These are phyloP conservation scores for Apiospora hydei DNA, from an alignment of 2,329 filamentous ascomycete species.

Conservation along the genomic window DNA sequence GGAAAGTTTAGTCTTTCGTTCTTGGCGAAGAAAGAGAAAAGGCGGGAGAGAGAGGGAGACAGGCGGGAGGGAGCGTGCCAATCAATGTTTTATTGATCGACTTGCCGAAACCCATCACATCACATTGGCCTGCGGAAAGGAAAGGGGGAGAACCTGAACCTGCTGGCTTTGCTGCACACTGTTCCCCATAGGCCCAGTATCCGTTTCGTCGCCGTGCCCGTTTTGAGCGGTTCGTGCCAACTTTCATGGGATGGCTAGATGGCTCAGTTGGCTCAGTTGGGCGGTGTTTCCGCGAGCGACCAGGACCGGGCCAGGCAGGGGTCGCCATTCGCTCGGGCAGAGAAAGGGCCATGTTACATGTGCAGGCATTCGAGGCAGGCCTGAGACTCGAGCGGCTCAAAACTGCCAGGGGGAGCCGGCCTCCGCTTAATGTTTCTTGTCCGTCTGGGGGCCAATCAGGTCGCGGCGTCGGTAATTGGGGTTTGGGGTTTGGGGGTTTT, in stretches of 20 bases:
- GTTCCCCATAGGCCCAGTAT: not conserved
- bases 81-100: conserved; percentile 20
- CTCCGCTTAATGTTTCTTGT: conserved; percentile 20
- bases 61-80: not conserved
- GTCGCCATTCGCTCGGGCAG: not conserved
- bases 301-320: not conserved
- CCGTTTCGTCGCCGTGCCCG: not conserved
- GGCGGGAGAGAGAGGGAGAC: not conserved
- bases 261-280: not conserved
- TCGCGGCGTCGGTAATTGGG: not conserved
- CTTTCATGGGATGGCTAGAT: not conserved
- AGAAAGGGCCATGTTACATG: conserved; percentile 24
- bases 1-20: conserved; percentile 6
- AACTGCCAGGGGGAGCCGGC: not conserved
- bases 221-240: conserved; percentile 1
- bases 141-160: not conserved
- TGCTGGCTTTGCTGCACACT: not conserved
- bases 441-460: conserved; percentile 1
- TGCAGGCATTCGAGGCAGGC: conserved; percentile 29
- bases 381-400: conserved; percentile 18
- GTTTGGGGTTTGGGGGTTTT: not conserved
- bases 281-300: not conserved
- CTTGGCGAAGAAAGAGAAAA: conserved; percentile 9
- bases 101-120: not conserved
- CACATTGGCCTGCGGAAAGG: not conserved